phyloP scores from a whole-genome alignment of 305 asterid species.

The Fraxinus xanthoxyloides region DNA sequence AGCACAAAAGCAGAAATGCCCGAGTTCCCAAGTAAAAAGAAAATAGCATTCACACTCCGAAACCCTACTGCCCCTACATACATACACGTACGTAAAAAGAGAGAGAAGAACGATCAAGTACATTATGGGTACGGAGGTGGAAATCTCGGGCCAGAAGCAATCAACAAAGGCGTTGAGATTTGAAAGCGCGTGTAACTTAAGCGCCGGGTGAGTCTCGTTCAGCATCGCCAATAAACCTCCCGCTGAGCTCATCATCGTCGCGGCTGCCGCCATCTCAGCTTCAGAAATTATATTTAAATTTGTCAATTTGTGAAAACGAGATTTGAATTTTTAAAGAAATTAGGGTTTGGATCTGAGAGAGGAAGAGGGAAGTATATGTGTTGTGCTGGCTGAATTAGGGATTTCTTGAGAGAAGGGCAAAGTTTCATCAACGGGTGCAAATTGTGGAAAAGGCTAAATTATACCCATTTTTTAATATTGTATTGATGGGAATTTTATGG shows the following conservation, averaged over 20 bases:
- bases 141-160: conserved; percentile 97
- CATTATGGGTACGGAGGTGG: conserved; percentile 81
- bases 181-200: conserved; percentile 84
- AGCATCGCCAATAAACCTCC: conserved; percentile 91
- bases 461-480: too few relatives aligned
- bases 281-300: background rate
- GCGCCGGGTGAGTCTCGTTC: conserved; percentile 71
- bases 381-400: background rate
- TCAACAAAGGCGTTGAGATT: conserved; percentile 87
- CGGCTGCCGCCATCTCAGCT: conserved; percentile 52
- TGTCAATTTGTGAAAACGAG: background rate
- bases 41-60: conserved; percentile 4
- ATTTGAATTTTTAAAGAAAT: background rate
- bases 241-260: conserved; percentile 85
- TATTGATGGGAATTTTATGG: too few relatives aligned
- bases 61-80: background rate
- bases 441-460: background rate
- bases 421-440: background rate
- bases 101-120: conserved; percentile 21
- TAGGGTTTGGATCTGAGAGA: conserved; percentile 25
- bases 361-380: background rate
- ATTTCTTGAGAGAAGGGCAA: background rate
- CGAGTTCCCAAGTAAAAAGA: background rate
- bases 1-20: background rate
- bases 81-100: background rate